Conservation (phyloP, 805 yeast genomes). For the Saccharomyces kudriavzevii region DNA sequence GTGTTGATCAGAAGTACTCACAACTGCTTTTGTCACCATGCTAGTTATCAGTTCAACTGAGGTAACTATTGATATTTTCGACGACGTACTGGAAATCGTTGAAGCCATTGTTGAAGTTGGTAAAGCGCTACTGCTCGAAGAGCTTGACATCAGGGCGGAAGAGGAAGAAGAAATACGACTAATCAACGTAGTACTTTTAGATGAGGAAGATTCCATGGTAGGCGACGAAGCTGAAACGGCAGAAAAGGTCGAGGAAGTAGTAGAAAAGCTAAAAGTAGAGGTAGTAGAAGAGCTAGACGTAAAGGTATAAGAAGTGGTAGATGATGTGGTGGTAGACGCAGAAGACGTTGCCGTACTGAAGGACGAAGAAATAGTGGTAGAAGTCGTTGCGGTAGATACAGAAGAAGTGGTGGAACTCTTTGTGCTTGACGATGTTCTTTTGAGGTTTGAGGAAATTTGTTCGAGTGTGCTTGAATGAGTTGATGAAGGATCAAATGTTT, state of each 20-base stretch:
- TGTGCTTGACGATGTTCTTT: not conserved
- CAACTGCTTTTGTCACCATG: conserved; percentile 19
- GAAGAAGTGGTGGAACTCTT: conserved; percentile 2
- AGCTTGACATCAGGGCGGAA: conserved; percentile 7
- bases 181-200: not conserved
- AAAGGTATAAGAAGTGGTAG: conserved; percentile 7
- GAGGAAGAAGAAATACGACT: conserved; percentile 2
- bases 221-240: conserved; percentile 10
- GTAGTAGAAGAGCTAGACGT: conserved; percentile 10
- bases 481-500: not conserved
- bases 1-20: conserved; percentile 14
- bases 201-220: not conserved
- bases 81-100: conserved; percentile 11
- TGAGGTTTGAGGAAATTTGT: not conserved
- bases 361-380: conserved; percentile 4
- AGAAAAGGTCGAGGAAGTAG: conserved; percentile 6
- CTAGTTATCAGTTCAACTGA: conserved; percentile 18
- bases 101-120: conserved; percentile 12
- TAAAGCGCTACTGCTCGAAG: conserved; percentile 7
- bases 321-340: conserved; percentile 3
- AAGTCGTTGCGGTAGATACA: conserved; percentile 6
- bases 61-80: conserved; percentile 12
- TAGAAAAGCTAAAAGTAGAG: conserved; percentile 8
- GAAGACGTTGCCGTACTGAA: conserved; percentile 3
- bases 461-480: not conserved